Percentiles rank a stretch among this genome's conserved stretches.
phyloP scores from a whole-genome alignment of 176 grass and related monocot genomes.

The Olyra latifolia region DNA sequence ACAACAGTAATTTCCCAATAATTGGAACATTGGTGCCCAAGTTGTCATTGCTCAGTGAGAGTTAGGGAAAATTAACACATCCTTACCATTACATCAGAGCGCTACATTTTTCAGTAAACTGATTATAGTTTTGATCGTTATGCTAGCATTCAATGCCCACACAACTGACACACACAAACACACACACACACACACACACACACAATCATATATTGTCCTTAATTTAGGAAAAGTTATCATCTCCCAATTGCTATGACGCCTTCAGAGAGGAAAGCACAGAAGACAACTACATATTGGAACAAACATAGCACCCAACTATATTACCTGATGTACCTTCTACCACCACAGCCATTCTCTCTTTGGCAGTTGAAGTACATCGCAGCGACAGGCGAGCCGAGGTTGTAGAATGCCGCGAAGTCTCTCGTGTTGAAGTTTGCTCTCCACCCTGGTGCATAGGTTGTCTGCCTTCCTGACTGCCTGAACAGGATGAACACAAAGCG shows the following conservation, averaged over 20 bases:
- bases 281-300: background rate
- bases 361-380: conserved; percentile 90
- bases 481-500: conserved; percentile 86
- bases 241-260: conserved; percentile 8
- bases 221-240: conserved; percentile 1
- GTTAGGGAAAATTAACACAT: background rate
- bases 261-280: conserved; percentile 21
- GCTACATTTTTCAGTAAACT: conserved; percentile 17
- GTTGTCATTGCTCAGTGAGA: background rate
- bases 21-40: background rate
- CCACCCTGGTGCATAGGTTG: conserved; percentile 73
- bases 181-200: conserved; percentile 1
- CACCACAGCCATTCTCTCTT: conserved; percentile 86
- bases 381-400: conserved; percentile 68
- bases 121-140: conserved; percentile 12
- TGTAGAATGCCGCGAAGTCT: conserved; percentile 68
- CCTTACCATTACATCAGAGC: background rate
- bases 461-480: conserved; percentile 64
- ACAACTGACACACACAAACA: background rate
- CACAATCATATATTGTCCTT: background rate
- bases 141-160: background rate
- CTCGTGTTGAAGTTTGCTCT: conserved; percentile 79
- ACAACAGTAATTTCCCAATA: background rate
- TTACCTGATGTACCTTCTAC: conserved; percentile 74
- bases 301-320: background rate